Evolutionary conservation across 2,329 filamentous ascomycete genomes (phyloP), one percentile per base, ranked within the genome.

Genomic region (Trichoderma endophyticum): DNA sequence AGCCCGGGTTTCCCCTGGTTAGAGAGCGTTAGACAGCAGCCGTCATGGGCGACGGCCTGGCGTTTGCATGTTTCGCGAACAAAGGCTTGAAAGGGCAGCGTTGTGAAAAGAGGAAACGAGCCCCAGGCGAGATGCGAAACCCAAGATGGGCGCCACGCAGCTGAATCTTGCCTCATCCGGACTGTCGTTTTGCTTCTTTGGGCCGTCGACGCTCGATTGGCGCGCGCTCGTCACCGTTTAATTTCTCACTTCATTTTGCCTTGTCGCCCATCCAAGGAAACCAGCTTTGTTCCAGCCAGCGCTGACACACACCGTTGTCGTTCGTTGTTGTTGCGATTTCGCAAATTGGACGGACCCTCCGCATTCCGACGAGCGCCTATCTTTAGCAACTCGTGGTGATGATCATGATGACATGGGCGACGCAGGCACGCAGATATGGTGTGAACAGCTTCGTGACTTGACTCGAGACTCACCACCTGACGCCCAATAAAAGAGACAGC

Each of bases 391-490:
- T 28, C 57, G n/a, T 34, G 14, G 67, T 39, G 14, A 36, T 70
- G 64, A 61, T 57, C 71, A 72, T 66, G 68, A 71, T 71, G 68
- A 71, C 68, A 64, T 64, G 34, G 28, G 8, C 15, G 28, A 61
- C 39, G 3, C 32, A 59, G 34, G 51, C 64, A 43, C 67, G 15
- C 21, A 51, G 34, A 62, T 34, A 61, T 62, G 67, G 57, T 54
- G 67, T 70, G 57, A 28, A 32, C 67, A 24, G 65, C 65, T 59
- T 69, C 65, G 39, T 32, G 67, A 54, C 57, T 62, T 70, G 56
- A 62, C 39, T 62, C 67, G 59, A 48, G 56, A 26, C 32, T 34
- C 36, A 68, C 64, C 73, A 75, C 71, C 71, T 74, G 74, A 75
- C 70, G 30, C 28, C 70, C 63, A 62, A 62, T 72, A 21, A 57